phyloP scores from a whole-genome alignment of 805 yeast species.

The Brettanomyces naardenensis region DNA sequence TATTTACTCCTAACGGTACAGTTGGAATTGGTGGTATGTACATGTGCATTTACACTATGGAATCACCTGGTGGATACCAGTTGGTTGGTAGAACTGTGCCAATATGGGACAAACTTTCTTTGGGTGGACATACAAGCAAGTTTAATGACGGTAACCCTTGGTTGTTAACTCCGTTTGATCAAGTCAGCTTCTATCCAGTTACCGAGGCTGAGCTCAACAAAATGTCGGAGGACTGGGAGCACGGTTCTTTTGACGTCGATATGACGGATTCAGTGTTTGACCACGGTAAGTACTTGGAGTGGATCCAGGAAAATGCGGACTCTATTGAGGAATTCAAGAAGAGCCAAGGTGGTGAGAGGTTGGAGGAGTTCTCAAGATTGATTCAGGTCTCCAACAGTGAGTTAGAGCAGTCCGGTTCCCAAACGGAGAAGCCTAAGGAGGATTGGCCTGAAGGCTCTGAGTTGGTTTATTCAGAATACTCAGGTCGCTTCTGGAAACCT shows the following conservation, averaged over 20 bases:
- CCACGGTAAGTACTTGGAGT: conserved; percentile 65
- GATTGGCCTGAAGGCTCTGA: conserved; percentile 76
- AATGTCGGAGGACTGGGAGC: conserved; percentile 63
- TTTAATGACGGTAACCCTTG: conserved; percentile 57
- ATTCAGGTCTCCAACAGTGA: conserved; percentile 79
- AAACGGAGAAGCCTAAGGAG: conserved; percentile 31
- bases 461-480: conserved; percentile 84
- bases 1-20: conserved; percentile 92
- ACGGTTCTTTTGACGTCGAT: conserved; percentile 73
- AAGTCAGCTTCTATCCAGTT: conserved; percentile 90
- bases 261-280: conserved; percentile 75
- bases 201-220: conserved; percentile 73
- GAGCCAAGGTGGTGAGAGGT: conserved; percentile 69
- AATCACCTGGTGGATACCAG: conserved; percentile 98
- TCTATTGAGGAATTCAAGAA: conserved; percentile 65
- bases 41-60: conserved; percentile 98
- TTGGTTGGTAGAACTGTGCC: conserved; percentile 95
- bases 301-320: conserved; percentile 67
- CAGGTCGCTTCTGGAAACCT: conserved; percentile 97
- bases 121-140: conserved; percentile 54
- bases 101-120: conserved; percentile 89
- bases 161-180: conserved; percentile 89
- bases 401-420: conserved; percentile 45
- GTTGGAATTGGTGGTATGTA: conserved; percentile 99
- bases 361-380: conserved; percentile 77